Conservation (phyloP, 768 basidiomycete species). For the Boletus rubescentipes region DNA sequence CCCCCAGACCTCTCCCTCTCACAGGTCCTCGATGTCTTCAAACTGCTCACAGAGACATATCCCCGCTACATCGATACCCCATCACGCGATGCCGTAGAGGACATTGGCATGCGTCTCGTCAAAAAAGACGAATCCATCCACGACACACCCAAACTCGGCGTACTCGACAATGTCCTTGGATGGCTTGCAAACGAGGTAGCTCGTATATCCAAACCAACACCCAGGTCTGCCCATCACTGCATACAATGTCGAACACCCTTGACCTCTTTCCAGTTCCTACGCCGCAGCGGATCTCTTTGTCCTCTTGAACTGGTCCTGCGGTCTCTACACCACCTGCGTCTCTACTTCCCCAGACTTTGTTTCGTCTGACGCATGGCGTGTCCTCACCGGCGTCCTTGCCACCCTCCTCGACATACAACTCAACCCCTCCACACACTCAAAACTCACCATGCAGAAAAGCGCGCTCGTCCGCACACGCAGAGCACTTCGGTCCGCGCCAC, state of each 20-base stretch:
- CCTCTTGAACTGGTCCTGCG: conserved; percentile 70
- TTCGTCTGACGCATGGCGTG: conserved; percentile 48
- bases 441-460: conserved; percentile 58
- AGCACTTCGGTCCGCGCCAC: conserved; percentile 63
- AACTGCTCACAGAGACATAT: conserved; percentile 71
- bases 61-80: conserved; percentile 72
- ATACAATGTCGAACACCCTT: background rate
- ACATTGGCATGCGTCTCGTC: conserved; percentile 62
- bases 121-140: conserved; percentile 54
- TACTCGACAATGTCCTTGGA: conserved; percentile 68
- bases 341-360: conserved; percentile 44
- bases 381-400: conserved; percentile 57
- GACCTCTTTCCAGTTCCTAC: conserved; percentile 40
- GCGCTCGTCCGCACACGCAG: conserved; percentile 60
- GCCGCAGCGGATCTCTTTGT: conserved; percentile 65
- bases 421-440: conserved; percentile 49
- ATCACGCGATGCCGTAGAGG: conserved; percentile 72
- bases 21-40: conserved; percentile 69
- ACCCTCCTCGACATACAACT: conserved; percentile 59
- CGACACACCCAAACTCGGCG: conserved; percentile 49
- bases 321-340: conserved; percentile 55
- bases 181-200: conserved; percentile 74
- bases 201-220: conserved; percentile 50
- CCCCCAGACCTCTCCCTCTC: conserved; percentile 55
- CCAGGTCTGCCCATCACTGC: conserved; percentile 49